Conservation (phyloP, 441 rosid genomes). For the Breynia disticha region DNA sequence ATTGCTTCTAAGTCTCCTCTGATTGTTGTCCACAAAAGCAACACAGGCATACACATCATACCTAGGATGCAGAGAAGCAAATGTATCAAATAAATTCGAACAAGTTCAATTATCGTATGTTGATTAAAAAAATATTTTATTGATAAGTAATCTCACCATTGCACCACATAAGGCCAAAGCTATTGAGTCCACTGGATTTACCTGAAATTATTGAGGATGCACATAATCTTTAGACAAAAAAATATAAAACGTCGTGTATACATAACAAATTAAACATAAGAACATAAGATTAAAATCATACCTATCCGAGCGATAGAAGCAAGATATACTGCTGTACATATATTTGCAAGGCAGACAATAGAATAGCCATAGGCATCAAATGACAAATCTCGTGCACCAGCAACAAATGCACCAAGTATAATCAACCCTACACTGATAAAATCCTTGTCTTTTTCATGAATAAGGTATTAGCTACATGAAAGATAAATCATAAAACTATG, state of each 20-base stretch:
- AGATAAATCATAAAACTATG: not conserved
- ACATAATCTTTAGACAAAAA: not conserved
- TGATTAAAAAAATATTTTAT: no score
- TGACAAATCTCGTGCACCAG: slow-evolving; percentile 94
- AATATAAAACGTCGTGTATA: slow-evolving; percentile 1
- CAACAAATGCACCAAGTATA: slow-evolving; percentile 75
- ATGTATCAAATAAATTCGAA: not conserved
- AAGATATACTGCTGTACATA: slow-evolving; percentile 76
- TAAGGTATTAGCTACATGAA: slow-evolving; percentile 8
- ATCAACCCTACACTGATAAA: slow-evolving; percentile 84
- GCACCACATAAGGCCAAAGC: slow-evolving; percentile 94
- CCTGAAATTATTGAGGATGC: slow-evolving; percentile 28
- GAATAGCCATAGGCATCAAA: slow-evolving; percentile 79
- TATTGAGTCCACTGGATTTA: slow-evolving; percentile 78
- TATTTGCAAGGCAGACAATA: slow-evolving; percentile 70
- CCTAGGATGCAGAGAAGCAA: slow-evolving; percentile 33
- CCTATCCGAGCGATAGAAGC: slow-evolving; percentile 83
- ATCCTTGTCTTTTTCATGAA: slow-evolving; percentile 26
- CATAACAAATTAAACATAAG: not conserved
- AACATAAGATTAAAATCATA: slow-evolving; percentile 18
- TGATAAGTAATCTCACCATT: slow-evolving; percentile 37
- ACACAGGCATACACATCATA: slow-evolving; percentile 63
- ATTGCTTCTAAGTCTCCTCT: slow-evolving; percentile 58
- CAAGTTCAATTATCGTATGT: not conserved
- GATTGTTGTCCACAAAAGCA: slow-evolving; percentile 68